Conservation (phyloP, 805 yeast genomes). For the Spathaspora gorwiae region DNA sequence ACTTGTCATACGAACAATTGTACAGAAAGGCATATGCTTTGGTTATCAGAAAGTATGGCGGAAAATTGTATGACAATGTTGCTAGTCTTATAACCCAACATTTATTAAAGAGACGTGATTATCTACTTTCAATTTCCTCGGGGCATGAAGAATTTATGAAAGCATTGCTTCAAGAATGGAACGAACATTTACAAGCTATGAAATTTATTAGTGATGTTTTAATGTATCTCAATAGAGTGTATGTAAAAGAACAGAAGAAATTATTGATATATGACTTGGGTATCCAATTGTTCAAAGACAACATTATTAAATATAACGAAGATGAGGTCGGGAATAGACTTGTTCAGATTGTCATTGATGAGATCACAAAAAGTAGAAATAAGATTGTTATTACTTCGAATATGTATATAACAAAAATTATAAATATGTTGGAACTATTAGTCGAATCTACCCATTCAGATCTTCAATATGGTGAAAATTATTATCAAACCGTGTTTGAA, state of each 20-base stretch:
- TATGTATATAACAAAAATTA: slow-evolving; percentile 53
- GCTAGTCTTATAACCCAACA: slow-evolving; percentile 43
- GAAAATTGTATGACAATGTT: slow-evolving; percentile 59
- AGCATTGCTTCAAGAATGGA: slow-evolving; percentile 51
- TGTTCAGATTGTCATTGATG: slow-evolving; percentile 47
- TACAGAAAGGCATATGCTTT: slow-evolving; percentile 75
- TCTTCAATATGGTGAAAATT: slow-evolving; percentile 48
- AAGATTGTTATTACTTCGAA: slow-evolving; percentile 49
- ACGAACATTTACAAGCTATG: slow-evolving; percentile 67
- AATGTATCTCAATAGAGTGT: slow-evolving; percentile 83
- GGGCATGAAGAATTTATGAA: slow-evolving; percentile 30
- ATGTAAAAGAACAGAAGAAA: slow-evolving; percentile 62
- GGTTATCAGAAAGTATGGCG: slow-evolving; percentile 68
- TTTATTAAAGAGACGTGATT: slow-evolving; percentile 24
- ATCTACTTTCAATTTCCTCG: slow-evolving; percentile 15
- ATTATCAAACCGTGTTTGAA: slow-evolving; percentile 62
- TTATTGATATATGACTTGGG: slow-evolving; percentile 73
- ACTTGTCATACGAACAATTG: slow-evolving; percentile 74
- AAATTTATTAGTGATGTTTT: slow-evolving; percentile 77
- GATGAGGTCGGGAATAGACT: slow-evolving; percentile 49
- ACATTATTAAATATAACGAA: slow-evolving; percentile 47
- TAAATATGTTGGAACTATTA: slow-evolving; percentile 69
- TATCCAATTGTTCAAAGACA: slow-evolving; percentile 58
- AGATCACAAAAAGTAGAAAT: slow-evolving; percentile 51
- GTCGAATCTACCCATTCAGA: slow-evolving; percentile 32